Evolutionary conservation across 805 yeast genomes (phyloP).

Genomic region (Pichia scutulata): DNA sequence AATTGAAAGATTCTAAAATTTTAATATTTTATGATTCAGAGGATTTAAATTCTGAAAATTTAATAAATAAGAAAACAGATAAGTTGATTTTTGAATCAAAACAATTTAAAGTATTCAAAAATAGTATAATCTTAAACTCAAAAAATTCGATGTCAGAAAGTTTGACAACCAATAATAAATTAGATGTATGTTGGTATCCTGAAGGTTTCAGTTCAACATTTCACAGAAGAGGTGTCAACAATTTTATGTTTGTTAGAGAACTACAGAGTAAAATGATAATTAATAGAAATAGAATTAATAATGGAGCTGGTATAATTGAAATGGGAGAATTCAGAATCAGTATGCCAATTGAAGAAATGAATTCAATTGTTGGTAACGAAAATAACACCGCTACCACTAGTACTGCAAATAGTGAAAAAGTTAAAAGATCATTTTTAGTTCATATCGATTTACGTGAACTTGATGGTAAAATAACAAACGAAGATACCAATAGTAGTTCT

Average conservation of each 20-base stretch:
- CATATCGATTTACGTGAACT: slow-evolving; percentile 36
- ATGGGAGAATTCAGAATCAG: slow-evolving; percentile 37
- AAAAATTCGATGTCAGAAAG: slow-evolving; percentile 8
- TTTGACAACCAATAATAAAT: slow-evolving; percentile 12
- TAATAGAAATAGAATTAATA: slow-evolving; percentile 25
- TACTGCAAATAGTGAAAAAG: slow-evolving; percentile 13
- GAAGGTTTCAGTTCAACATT: slow-evolving; percentile 45
- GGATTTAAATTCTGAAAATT: background rate
- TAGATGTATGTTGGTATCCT: slow-evolving; percentile 31
- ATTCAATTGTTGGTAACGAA: slow-evolving; percentile 32
- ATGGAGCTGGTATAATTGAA: slow-evolving; percentile 22
- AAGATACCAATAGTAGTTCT: background rate
- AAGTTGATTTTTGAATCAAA: background rate
- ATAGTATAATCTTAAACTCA: background rate
- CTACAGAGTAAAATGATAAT: slow-evolving; percentile 39
- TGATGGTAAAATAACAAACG: slow-evolving; percentile 24
- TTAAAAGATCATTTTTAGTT: slow-evolving; percentile 34
- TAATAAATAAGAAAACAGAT: background rate
- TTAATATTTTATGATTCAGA: slow-evolving; percentile 23
- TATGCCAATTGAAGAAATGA: slow-evolving; percentile 29
- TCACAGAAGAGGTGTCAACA: slow-evolving; percentile 39
- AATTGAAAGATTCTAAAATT: slow-evolving; percentile 27
- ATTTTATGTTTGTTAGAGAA: slow-evolving; percentile 45
- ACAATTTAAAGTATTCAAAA: background rate
- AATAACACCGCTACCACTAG: slow-evolving; percentile 35